Conservation (phyloP, 1,284 basidiomycete genomes). For the Ganoderma resinaceum region DNA sequence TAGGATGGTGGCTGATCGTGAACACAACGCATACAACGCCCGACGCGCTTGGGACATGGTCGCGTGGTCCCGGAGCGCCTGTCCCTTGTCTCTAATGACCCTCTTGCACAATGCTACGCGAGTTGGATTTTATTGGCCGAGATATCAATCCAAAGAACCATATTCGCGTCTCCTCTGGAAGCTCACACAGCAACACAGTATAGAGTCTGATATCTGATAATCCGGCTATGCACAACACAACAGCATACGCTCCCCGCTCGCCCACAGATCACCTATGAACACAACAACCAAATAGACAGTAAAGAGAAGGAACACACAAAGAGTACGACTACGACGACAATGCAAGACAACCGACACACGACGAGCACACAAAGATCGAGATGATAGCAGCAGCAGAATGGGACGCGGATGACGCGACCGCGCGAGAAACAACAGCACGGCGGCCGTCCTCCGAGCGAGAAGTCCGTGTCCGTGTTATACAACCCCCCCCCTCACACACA, state of each 20-base stretch:
- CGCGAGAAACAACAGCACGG: slow-evolving; percentile 1
- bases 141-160: no score
- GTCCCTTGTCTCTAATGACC: neutral
- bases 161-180: neutral
- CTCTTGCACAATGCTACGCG: no score
- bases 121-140: no score
- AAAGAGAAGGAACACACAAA: neutral
- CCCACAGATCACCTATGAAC: slow-evolving; percentile 22
- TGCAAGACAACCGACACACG: slow-evolving; percentile 23
- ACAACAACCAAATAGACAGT: slow-evolving; percentile 21
- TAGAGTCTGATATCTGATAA: neutral
- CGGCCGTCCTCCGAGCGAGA: neutral
- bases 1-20: slow-evolving; percentile 12
- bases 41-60: neutral
- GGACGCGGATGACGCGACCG: slow-evolving; percentile 8
- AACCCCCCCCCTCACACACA: neutral
- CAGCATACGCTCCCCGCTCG: slow-evolving; percentile 22
- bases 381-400: slow-evolving; percentile 24
- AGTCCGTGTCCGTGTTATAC: neutral
- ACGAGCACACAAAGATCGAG: slow-evolving; percentile 27
- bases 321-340: slow-evolving; percentile 28
- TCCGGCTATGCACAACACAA: slow-evolving; percentile 14
- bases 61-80: neutral
- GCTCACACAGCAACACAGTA: neutral
- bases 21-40: slow-evolving; percentile 6